Conservation (phyloP, 202 grass and related monocot genomes). For the Eragrostis tef region DNA sequence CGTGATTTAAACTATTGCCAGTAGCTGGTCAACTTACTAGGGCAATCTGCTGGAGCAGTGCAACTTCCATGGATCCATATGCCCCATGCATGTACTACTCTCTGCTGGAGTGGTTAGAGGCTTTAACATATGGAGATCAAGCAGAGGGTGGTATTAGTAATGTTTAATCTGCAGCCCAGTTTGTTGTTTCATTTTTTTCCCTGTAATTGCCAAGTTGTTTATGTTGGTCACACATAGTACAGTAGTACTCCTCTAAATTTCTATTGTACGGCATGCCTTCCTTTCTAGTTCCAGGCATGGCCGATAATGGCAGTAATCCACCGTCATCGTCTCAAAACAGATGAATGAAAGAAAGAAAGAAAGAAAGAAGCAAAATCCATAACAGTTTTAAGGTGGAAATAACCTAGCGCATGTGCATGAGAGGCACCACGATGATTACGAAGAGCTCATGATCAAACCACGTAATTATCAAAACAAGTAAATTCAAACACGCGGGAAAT, state of each 20-base stretch:
- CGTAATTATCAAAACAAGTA: neutral
- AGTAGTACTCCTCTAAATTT: neutral
- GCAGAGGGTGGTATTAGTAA: neutral
- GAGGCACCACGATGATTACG: neutral
- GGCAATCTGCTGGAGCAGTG: neutral
- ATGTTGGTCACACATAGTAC: neutral
- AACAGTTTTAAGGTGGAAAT: neutral
- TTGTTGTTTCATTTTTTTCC: neutral
- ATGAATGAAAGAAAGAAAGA: neutral
- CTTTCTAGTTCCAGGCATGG: neutral
- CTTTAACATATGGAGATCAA: neutral
- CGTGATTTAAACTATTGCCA: neutral
- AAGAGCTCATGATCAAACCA: neutral
- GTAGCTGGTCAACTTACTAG: slow-evolving; percentile 33
- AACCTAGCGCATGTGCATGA: neutral
- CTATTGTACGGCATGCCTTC: neutral
- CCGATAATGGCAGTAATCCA: neutral
- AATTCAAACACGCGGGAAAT: neutral
- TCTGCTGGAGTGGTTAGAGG: neutral
- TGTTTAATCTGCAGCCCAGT: neutral
- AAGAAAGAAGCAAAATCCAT: neutral
- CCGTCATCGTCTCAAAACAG: neutral
- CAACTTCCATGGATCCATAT: slow-evolving; percentile 23
- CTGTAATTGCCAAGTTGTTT: neutral
- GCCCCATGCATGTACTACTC: neutral